Conservation (phyloP, 768 basidiomycete genomes). For the Lactarius hengduanensis region DNA sequence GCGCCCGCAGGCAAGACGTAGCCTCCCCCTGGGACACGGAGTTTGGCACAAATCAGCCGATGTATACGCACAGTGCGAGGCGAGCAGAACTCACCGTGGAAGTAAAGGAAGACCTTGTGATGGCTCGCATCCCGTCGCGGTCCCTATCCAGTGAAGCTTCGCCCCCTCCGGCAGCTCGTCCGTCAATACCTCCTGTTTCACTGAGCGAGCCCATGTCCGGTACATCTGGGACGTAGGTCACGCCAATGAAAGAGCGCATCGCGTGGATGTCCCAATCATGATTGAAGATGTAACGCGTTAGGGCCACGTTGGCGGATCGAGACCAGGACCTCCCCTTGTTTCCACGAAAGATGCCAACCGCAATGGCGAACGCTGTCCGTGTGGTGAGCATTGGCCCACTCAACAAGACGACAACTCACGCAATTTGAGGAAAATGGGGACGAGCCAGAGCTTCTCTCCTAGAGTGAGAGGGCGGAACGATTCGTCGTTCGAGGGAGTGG, state of each 20-base stretch:
- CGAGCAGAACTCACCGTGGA: conserved; percentile 1
- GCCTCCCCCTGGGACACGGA: conserved; percentile 4
- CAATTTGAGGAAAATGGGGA: not conserved
- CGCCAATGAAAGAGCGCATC: conserved; percentile 2
- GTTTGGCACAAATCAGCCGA: not conserved
- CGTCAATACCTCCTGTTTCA: conserved; percentile 6
- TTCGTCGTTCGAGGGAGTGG: not conserved
- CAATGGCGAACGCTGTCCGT: conserved; percentile 14
- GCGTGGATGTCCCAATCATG: conserved; percentile 6
- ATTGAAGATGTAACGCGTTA: not conserved
- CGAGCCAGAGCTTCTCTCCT: not conserved
- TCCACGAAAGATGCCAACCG: conserved; percentile 11
- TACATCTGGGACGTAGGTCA: conserved; percentile 6
- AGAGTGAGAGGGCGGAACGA: conserved; percentile 7
- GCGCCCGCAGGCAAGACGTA: not conserved
- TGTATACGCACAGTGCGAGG: no score
- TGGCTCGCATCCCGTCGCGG: conserved; percentile 12
- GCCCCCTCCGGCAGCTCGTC: conserved; percentile 7
- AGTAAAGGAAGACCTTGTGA: conserved; percentile 7
- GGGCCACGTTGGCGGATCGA: conserved; percentile 1
- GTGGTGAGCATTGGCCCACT: not conserved
- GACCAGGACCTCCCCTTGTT: conserved; percentile 18
- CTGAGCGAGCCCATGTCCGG: conserved; percentile 1
- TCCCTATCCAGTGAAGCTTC: conserved; percentile 21
- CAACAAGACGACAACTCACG: conserved; percentile 2